A percentile compares a stretch with the other conserved stretches of the same genome.
Evolutionary conservation across 2,329 filamentous ascomycete genomes (phyloP).

Genomic region (Graphilbum sp.): DNA sequence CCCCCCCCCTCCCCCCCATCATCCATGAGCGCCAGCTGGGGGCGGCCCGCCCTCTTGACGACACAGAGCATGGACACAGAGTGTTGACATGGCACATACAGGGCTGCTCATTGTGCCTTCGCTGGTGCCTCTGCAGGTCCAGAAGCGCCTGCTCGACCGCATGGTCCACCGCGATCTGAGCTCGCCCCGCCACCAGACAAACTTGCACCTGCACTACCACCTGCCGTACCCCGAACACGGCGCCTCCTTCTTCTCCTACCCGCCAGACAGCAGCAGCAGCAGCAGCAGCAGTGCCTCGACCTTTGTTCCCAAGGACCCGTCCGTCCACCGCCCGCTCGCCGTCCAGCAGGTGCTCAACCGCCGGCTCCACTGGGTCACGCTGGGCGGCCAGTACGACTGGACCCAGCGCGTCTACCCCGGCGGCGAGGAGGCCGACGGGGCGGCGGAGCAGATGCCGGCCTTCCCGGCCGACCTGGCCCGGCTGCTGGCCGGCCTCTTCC

Average conservation of each 20-base stretch:
- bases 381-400: slow-evolving; percentile 96
- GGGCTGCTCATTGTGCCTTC: slow-evolving; percentile 66
- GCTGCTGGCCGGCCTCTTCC: slow-evolving; percentile 56
- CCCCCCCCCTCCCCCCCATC: background rate
- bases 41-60: too few species aligned
- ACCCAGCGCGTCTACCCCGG: slow-evolving; percentile 66
- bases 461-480: slow-evolving; percentile 60
- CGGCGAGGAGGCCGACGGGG: background rate
- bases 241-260: slow-evolving; percentile 37
- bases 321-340: slow-evolving; percentile 58
- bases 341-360: slow-evolving; percentile 56
- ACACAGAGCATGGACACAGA: too few species aligned
- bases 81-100: slow-evolving; percentile 25
- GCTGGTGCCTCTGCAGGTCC: slow-evolving; percentile 52
- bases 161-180: slow-evolving; percentile 53
- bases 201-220: slow-evolving; percentile 36
- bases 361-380: slow-evolving; percentile 82
- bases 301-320: slow-evolving; percentile 51
- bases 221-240: slow-evolving; percentile 15
- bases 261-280: slow-evolving; percentile 18
- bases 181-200: slow-evolving; percentile 62
- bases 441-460: slow-evolving; percentile 18
- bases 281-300: slow-evolving; percentile 30
- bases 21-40: too few species aligned
- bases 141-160: slow-evolving; percentile 52